A percentile compares a stretch with the other conserved stretches of the same genome.
phyloP scores from a whole-genome alignment of 139 green algal genomes.

The Chlamydomonas sphaeroides region DNA sequence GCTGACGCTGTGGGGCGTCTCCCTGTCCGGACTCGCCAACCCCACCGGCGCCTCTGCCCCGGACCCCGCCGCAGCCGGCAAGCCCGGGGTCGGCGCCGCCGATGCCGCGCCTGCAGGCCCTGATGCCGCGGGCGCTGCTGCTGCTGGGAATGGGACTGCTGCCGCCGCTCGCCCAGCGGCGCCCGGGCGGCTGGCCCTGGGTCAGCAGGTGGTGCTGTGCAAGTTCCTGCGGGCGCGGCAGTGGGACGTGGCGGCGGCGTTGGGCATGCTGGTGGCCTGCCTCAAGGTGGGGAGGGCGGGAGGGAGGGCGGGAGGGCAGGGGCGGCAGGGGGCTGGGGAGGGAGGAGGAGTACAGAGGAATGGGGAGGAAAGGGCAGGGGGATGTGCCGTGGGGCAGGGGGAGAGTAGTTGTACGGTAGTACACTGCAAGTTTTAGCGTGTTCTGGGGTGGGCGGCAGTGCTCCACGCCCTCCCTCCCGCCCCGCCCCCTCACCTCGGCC shows the following conservation, averaged over 20 bases:
- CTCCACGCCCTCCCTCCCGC: too few relatives aligned
- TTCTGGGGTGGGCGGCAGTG: too few relatives aligned
- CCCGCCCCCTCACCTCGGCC: too few relatives aligned
- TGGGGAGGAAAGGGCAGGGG: too few relatives aligned
- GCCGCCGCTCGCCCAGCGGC: not conserved
- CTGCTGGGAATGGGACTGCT: too few relatives aligned
- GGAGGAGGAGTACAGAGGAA: too few relatives aligned
- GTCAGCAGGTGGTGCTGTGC: conserved; percentile 17
- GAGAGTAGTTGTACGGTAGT: too few relatives aligned
- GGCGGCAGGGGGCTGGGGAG: not conserved
- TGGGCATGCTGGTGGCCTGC: conserved; percentile 23
- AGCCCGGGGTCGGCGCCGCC: not conserved
- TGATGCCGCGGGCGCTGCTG: too few relatives aligned
- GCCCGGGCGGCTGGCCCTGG: not conserved
- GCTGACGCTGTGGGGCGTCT: conserved; percentile 29
- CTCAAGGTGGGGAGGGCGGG: not conserved
- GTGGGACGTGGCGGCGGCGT: conserved; percentile 10
- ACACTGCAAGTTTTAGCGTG: too few relatives aligned
- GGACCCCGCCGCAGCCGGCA: not conserved
- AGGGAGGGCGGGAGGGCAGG: not conserved
- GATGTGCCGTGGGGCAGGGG: too few relatives aligned
- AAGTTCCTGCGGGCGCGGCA: conserved; percentile 37
- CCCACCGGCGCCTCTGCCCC: not conserved
- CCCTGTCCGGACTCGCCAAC: not conserved
- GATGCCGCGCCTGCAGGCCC: too few relatives aligned